phyloP scores from a whole-genome alignment of 169 alveolate species.

The Plasmodium coatneyi region DNA sequence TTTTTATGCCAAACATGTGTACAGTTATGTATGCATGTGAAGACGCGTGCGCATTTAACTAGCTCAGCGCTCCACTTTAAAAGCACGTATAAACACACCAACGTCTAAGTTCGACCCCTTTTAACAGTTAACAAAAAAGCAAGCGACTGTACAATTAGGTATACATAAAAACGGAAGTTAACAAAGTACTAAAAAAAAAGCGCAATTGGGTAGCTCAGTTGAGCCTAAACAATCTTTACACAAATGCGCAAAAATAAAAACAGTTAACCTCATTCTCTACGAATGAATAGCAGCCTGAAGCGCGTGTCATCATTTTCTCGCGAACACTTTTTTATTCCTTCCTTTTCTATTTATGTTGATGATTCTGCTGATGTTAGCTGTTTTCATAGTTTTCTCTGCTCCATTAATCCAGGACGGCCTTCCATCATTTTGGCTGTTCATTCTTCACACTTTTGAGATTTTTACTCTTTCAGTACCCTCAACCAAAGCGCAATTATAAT shows the following conservation, averaged over 20 bases:
- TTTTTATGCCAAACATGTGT: not conserved
- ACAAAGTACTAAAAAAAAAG: not conserved
- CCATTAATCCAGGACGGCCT: not conserved
- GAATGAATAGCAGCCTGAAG: not conserved
- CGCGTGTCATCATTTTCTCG: not conserved
- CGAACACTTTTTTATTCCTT: not conserved
- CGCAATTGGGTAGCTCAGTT: not conserved
- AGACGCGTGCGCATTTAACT: not conserved
- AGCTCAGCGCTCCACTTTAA: not conserved
- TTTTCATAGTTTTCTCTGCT: not conserved
- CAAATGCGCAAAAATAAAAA: not conserved
- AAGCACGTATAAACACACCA: not conserved
- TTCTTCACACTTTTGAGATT: not conserved
- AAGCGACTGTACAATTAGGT: not conserved
- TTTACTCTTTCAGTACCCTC: not conserved
- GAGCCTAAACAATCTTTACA: not conserved
- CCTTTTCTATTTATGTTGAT: not conserved
- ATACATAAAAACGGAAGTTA: not conserved
- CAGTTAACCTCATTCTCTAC: not conserved
- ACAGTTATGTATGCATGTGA: not conserved
- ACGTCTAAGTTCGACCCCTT: not conserved
- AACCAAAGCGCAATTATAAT: not conserved
- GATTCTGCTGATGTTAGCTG: not conserved
- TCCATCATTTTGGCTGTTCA: not conserved
- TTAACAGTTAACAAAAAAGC: not conserved